These are phyloP conservation scores for Lodderomyces margitis DNA, from an alignment of 1,139 yeast genomes.

Conservation along the genomic window DNA sequence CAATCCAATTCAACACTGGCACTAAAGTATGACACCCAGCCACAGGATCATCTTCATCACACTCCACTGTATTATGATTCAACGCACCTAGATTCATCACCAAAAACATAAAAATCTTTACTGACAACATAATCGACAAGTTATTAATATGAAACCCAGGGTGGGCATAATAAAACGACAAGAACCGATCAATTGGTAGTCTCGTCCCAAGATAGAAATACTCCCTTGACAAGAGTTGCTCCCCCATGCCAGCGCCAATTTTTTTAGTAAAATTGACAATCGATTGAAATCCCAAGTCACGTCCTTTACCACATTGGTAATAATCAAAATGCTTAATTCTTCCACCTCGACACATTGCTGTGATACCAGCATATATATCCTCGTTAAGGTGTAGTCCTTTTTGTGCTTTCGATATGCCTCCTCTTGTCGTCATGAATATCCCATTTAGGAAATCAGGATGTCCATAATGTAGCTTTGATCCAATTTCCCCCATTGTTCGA, in stretches of 20 bases:
- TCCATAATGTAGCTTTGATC: slow-evolving; percentile 87
- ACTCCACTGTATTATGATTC: slow-evolving; percentile 52
- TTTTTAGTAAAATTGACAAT: slow-evolving; percentile 82
- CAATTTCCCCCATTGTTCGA: slow-evolving; percentile 78
- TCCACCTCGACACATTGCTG: slow-evolving; percentile 78
- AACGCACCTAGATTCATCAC: slow-evolving; percentile 68
- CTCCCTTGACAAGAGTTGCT: slow-evolving; percentile 80
- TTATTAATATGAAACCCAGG: slow-evolving; percentile 89
- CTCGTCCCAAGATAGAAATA: slow-evolving; percentile 79
- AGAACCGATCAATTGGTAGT: slow-evolving; percentile 73
- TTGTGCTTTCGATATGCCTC: slow-evolving; percentile 89
- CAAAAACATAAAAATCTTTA: slow-evolving; percentile 67
- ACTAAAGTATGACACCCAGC: slow-evolving; percentile 72
- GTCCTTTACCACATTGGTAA: slow-evolving; percentile 87
- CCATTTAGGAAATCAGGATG: slow-evolving; percentile 89
- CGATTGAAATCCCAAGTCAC: slow-evolving; percentile 85
- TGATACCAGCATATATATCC: slow-evolving; percentile 91
- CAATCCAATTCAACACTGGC: slow-evolving; percentile 79
- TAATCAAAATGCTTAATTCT: slow-evolving; percentile 85
- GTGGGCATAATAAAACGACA: slow-evolving; percentile 87
- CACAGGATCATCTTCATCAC: slow-evolving; percentile 56
- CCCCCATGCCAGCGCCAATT: slow-evolving; percentile 96
- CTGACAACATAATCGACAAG: slow-evolving; percentile 70
- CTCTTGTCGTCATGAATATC: slow-evolving; percentile 85
- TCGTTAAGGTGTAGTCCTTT: slow-evolving; percentile 83